These are phyloP conservation scores for Candida boidinii DNA, from an alignment of 805 yeast genomes.

Conservation along the genomic window DNA sequence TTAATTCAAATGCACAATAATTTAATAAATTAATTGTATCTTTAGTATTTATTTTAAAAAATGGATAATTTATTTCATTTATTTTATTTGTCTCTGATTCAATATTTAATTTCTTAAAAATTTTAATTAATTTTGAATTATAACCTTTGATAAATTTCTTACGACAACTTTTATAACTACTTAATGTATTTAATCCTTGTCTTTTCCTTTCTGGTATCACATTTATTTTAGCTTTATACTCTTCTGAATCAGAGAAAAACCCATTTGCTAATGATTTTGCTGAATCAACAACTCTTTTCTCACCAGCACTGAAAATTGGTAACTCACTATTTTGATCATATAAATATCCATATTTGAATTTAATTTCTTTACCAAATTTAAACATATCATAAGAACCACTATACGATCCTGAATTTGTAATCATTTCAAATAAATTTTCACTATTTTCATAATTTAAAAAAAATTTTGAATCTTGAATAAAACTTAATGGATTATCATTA, in stretches of 20 bases:
- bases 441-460: constrained; percentile 32
- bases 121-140: constrained; percentile 7
- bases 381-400: constrained; percentile 43
- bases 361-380: constrained; percentile 39
- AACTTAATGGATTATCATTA: constrained; percentile 41
- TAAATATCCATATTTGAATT: constrained; percentile 40
- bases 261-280: constrained; percentile 52
- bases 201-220: constrained; percentile 36
- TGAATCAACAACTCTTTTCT: constrained; percentile 47
- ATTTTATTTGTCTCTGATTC: constrained; percentile 49
- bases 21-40: constrained; percentile 49
- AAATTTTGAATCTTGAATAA: constrained; percentile 46
- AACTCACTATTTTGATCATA: constrained; percentile 27
- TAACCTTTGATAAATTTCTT: constrained; percentile 25
- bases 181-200: constrained; percentile 52
- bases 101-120: constrained; percentile 29
- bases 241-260: constrained; percentile 39
- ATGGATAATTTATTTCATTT: constrained; percentile 44
- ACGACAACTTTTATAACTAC: constrained; percentile 41
- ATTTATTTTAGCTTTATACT: constrained; percentile 26
- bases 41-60: constrained; percentile 37
- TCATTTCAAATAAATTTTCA: constrained; percentile 34
- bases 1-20: constrained; percentile 70
- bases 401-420: constrained; percentile 41
- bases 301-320: constrained; percentile 48